Conservation (phyloP, 2,329 filamentous ascomycete species). For the Neofusicoccum kwambonambiense region DNA sequence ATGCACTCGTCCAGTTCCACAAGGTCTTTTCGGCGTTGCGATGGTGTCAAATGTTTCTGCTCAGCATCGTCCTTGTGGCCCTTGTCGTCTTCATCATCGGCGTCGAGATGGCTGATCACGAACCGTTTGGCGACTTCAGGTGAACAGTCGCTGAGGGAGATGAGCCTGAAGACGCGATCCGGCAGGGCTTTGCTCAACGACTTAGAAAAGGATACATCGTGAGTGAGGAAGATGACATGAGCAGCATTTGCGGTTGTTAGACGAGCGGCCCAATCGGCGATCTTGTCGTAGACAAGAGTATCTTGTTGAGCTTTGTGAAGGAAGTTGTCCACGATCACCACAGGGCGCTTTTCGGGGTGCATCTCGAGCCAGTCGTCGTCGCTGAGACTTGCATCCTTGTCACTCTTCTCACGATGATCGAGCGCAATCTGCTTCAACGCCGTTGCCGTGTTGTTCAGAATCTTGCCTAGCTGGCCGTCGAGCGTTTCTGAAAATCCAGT, state of each 20-base stretch:
- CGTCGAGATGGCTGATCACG: conserved; percentile 77
- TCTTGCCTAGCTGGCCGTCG: conserved; percentile 85
- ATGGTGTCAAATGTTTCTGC: conserved; percentile 43
- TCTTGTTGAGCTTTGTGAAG: conserved; percentile 66
- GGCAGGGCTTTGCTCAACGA: conserved; percentile 82
- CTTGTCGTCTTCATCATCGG: conserved; percentile 41
- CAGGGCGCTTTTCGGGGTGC: conserved; percentile 77
- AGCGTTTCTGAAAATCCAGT: conserved; percentile 91
- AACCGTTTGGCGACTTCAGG: conserved; percentile 83
- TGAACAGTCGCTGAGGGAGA: conserved; percentile 81
- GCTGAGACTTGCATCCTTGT: conserved; percentile 68
- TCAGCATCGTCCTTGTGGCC: conserved; percentile 35
- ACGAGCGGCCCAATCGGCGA: conserved; percentile 80
- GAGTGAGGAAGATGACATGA: conserved; percentile 92
- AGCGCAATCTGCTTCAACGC: conserved; percentile 78
- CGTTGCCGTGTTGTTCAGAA: conserved; percentile 76
- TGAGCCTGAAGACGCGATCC: conserved; percentile 83
- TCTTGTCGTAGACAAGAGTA: conserved; percentile 51
- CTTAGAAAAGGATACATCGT: conserved; percentile 85
- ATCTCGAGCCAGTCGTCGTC: conserved; percentile 89
- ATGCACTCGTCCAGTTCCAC: conserved; percentile 79
- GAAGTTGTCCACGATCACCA: conserved; percentile 91
- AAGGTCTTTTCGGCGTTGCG: conserved; percentile 56
- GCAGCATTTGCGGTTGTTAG: conserved; percentile 85
- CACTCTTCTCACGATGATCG: conserved; percentile 65